Conservation (phyloP, 1,139 yeast genomes). For the Yamadazyma taylorii region DNA sequence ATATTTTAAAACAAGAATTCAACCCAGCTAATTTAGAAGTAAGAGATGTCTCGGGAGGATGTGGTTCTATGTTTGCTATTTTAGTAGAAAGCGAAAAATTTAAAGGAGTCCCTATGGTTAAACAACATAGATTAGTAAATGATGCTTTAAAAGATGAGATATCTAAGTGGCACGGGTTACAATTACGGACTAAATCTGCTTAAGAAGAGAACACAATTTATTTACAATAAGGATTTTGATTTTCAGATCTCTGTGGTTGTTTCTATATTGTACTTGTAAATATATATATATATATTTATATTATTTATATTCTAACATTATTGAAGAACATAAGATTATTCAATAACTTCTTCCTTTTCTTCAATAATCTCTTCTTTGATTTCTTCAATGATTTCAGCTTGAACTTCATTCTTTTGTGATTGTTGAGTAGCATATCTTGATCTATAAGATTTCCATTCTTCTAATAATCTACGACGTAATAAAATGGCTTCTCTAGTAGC, state of each 20-base stretch:
- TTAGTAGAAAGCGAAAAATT: constrained; percentile 70
- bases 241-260: constrained; percentile 3
- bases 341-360: constrained; percentile 79
- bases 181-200: constrained; percentile 69
- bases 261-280: constrained; percentile 4
- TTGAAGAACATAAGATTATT: too few relatives aligned
- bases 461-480: constrained; percentile 77
- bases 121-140: constrained; percentile 91
- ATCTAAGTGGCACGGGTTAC: constrained; percentile 92
- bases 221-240: constrained; percentile 5
- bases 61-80: constrained; percentile 98
- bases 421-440: constrained; percentile 50
- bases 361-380: constrained; percentile 68
- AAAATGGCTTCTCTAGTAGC: constrained; percentile 89
- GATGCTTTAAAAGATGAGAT: constrained; percentile 81
- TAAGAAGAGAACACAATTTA: constrained; percentile 6
- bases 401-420: constrained; percentile 48
- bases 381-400: constrained; percentile 70
- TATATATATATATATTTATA: constrained; percentile 6
- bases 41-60: constrained; percentile 85
- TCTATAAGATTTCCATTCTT: constrained; percentile 88
- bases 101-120: constrained; percentile 78
- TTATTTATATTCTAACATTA: too few relatives aligned
- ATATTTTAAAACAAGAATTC: constrained; percentile 53
- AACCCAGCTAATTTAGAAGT: constrained; percentile 64